A percentile compares a stretch with the other conserved stretches of the same genome.
phyloP scores from a whole-genome alignment of 2,329 filamentous ascomycete genomes.

The Beauveria sp. region DNA sequence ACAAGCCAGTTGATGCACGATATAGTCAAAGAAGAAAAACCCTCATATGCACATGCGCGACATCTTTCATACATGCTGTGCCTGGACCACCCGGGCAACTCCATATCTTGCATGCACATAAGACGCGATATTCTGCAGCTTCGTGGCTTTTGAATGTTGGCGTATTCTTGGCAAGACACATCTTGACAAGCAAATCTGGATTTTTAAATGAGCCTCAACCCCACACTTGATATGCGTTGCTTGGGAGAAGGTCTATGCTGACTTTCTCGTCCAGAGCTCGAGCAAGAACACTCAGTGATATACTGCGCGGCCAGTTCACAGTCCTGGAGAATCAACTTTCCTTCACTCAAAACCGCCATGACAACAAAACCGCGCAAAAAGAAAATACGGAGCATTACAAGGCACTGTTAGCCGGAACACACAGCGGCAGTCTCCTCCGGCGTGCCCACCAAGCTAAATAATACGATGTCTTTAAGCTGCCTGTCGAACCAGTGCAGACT shows the following conservation, averaged over 20 bases:
- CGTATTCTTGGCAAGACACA: background rate
- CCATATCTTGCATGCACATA: background rate
- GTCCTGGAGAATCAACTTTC: conserved; percentile 26
- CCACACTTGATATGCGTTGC: conserved; percentile 17
- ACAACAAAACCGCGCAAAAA: conserved; percentile 25
- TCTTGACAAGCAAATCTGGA: background rate
- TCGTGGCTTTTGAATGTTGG: background rate
- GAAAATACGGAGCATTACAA: conserved; percentile 23
- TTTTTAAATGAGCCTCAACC: conserved; percentile 11
- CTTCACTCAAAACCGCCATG: conserved; percentile 19
- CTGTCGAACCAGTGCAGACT: conserved; percentile 29
- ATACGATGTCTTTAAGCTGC: conserved; percentile 40
- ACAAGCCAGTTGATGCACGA: background rate
- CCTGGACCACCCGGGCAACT: background rate
- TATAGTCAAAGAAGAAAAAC: background rate
- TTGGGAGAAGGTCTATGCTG: conserved; percentile 20
- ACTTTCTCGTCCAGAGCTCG: conserved; percentile 17
- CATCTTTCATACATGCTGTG: background rate
- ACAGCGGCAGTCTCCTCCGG: conserved; percentile 20
- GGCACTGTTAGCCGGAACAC: conserved; percentile 23
- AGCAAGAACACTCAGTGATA: conserved; percentile 20
- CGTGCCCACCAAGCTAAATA: conserved; percentile 34
- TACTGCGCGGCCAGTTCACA: conserved; percentile 28
- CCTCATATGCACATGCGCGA: background rate
- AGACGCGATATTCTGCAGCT: background rate